Base-by-base conservation (phyloP, 805 yeast genomes). In the Zygoascus bituminiphila region DNA sequence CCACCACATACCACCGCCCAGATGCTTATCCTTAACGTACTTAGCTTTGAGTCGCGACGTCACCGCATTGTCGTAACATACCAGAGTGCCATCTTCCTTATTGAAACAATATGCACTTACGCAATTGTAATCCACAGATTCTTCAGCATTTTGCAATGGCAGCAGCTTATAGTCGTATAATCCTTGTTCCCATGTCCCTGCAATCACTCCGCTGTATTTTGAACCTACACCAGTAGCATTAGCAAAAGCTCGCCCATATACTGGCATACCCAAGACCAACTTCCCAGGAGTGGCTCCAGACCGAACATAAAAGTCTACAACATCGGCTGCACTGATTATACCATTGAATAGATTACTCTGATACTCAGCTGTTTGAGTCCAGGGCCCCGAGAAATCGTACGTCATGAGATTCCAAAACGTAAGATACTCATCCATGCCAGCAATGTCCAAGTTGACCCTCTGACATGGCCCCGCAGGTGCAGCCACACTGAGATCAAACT, bases 1-100 rank as follows among this genome's bases (percentile, higher is more conserved):
- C 98, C 98, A 91, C 82, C 86, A 89, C 78, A 93, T 81, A 0
- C 85, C 95, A 0, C 98, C 98, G 0, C 82, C 94, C 8, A 88
- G 66, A 0, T 68, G 59, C 5, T 67, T 62, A 19, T 63, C 55
- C 36, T 54, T 56, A 6, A 83, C 78, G 56, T 77, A 88, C 24
- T 67, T 57, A 0, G 87, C 88, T 62, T 91, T 93, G 15, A 57
- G 56, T 7, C 61, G 57, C 2, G 75, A 77, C 1, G 82, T 72
- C 4, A 70, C 67, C 0, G 69, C 69, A 52, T 76, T 82, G 61
- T 91, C 98, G 63, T 84, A 91, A 5, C 76, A 72, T 2, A 84
- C 71, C 41, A 84, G 4, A 65, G 67, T 31, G 57, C 62, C 48
- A 0, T 60, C 56, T 1, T 54, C 51, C 0, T 63, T 47, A 46